Conservation (phyloP, 2,329 filamentous ascomycete genomes). For the Arthrobotrys conoides region DNA sequence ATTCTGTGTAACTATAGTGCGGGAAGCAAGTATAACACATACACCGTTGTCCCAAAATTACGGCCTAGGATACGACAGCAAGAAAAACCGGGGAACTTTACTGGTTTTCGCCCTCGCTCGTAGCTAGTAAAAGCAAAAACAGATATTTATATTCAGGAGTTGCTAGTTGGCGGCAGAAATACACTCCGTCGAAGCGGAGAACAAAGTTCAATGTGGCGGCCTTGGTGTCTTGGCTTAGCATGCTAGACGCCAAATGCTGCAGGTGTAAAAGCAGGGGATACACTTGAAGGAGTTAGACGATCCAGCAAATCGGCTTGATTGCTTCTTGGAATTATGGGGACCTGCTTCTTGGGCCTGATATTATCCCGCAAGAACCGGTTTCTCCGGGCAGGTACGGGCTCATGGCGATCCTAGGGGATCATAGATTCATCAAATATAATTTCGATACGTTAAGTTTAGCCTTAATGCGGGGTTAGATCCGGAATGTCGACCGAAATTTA, state of each 20-base stretch:
- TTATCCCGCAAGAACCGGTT: not conserved
- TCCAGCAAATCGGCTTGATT: not conserved
- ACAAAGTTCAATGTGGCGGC: not conserved
- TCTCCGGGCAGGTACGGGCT: conserved; percentile 1
- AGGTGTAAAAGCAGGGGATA: not conserved
- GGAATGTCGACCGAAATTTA: not conserved
- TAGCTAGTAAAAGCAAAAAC: not conserved
- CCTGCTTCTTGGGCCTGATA: not conserved
- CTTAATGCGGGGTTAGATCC: not conserved
- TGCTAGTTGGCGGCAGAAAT: conserved; percentile 2
- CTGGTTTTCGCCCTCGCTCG: not conserved
- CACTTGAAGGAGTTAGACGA: not conserved
- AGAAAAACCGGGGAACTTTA: no score
- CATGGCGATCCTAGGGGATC: not conserved
- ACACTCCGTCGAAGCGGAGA: not conserved
- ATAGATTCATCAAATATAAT: not conserved
- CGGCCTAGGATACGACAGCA: no score
- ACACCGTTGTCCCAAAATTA: no score
- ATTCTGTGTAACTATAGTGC: not conserved
- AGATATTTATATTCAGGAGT: not conserved
- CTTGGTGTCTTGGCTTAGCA: conserved; percentile 9
- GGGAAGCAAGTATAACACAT: not conserved
- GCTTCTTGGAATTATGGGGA: not conserved
- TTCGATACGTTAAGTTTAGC: not conserved
- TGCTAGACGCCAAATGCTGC: not conserved